Conservation (phyloP, 176 grass and related monocot species). For the Saccharum officinarum region DNA sequence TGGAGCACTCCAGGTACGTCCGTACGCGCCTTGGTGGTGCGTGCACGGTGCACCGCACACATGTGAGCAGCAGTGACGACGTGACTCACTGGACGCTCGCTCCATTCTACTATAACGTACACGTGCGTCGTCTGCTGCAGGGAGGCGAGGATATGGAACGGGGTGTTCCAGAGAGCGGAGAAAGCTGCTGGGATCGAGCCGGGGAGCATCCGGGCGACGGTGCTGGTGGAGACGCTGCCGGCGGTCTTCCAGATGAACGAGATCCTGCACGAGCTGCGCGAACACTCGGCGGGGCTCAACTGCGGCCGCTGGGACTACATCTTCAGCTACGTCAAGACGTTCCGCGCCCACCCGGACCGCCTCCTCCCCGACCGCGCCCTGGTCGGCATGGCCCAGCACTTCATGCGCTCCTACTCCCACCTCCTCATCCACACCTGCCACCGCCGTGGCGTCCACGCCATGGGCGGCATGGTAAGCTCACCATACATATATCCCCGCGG, state of each 20-base stretch:
- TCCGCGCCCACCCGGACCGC: slow-evolving; percentile 71
- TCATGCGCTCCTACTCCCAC: slow-evolving; percentile 97
- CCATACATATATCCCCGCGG: background rate
- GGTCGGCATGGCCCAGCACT: slow-evolving; percentile 95
- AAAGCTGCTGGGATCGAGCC: slow-evolving; percentile 38
- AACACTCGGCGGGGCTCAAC: slow-evolving; percentile 90
- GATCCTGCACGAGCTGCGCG: slow-evolving; percentile 88
- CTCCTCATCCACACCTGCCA: slow-evolving; percentile 92
- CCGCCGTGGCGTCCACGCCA: slow-evolving; percentile 88
- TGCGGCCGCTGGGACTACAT: slow-evolving; percentile 99
- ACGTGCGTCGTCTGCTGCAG: slow-evolving; percentile 26
- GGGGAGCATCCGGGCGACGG: slow-evolving; percentile 86
- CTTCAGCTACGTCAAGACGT: slow-evolving; percentile 99
- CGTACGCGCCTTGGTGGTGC: background rate
- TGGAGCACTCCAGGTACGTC: slow-evolving; percentile 81
- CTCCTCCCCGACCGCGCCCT: slow-evolving; percentile 90
- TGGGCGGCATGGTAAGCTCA: slow-evolving; percentile 78
- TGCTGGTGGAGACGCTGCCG: slow-evolving; percentile 92
- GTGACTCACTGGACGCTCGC: background rate
- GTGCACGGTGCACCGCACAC: background rate
- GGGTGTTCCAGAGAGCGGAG: slow-evolving; percentile 82
- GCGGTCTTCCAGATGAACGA: slow-evolving; percentile 97
- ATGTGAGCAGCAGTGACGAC: background rate
- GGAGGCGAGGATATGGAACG: slow-evolving; percentile 91
- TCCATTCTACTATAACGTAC: background rate